Percentiles rank a stretch among this genome's conserved stretches.
Conservation (phyloP, 805 yeast species). For the Teunomyces kruisii region DNA sequence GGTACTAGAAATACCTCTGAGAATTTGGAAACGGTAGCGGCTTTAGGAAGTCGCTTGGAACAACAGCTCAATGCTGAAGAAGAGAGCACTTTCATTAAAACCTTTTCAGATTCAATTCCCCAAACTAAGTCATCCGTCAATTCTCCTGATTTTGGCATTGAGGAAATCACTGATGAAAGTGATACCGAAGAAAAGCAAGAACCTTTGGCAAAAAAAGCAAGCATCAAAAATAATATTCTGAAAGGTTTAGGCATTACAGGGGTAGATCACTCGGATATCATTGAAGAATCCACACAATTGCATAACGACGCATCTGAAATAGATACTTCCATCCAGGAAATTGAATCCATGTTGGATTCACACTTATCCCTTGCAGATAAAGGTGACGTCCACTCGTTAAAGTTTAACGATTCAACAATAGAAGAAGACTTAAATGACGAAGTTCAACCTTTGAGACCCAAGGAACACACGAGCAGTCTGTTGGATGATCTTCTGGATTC, state of each 20-base stretch:
- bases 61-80: conserved; percentile 11
- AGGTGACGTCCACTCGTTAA: not conserved
- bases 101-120: conserved; percentile 3
- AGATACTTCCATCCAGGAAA: conserved; percentile 39
- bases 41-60: conserved; percentile 24
- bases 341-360: conserved; percentile 38
- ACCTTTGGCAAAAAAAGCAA: conserved; percentile 1
- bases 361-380: conserved; percentile 22
- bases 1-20: conserved; percentile 21
- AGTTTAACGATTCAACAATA: conserved; percentile 4
- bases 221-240: not conserved
- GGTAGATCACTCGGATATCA: conserved; percentile 7
- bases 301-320: conserved; percentile 13
- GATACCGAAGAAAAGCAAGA: conserved; percentile 14
- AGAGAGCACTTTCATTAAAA: not conserved
- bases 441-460: conserved; percentile 4
- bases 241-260: conserved; percentile 10
- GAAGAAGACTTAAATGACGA: conserved; percentile 2
- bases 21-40: conserved; percentile 27
- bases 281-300: conserved; percentile 16
- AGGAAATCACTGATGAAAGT: conserved; percentile 32
- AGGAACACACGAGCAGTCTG: conserved; percentile 1
- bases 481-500: conserved; percentile 1
- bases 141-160: conserved; percentile 36
- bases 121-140: conserved; percentile 2